Evolutionary conservation across 257 asterid species (phyloP), one percentile per base, ranked within the genome.

Genomic region (Plantago elongata): DNA sequence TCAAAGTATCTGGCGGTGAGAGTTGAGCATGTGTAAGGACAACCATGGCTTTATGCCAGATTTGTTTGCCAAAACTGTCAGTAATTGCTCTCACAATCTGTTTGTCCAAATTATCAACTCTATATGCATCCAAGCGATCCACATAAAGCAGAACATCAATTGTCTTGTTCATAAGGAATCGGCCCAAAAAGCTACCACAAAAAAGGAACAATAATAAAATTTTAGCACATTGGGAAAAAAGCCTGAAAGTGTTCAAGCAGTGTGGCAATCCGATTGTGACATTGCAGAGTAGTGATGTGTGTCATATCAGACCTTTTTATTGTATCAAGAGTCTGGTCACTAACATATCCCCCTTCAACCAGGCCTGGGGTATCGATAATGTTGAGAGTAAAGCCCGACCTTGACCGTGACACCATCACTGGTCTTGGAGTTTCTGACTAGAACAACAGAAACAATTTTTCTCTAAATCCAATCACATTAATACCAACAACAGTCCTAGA

Each of bases 341-440:
- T 83, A 64, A 83, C 80, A 30, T 74, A 78, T 52, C 85, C 90
- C 63, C 81, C 87, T 79, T 83, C 90, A 66, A 83, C 78, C 56
- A 83, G 79, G 50, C 87, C 85, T 3, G 85, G 90, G 51, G 87
- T 81, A 67, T 93, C 99, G 43, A 93, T 84, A 49, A 93, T 69
- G 75, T 89, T 93, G 68, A 93, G 67, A 5, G 96, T 93, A 67
- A 93, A 89, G 56, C 96, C 96, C 13, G 90, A 74, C 60, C 94
- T 81, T 43, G 88, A 63, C 48, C 99, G 86, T 57, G 99, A 89
- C 64, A 93, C 95, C 94, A 93, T 81, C 75, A 93, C 94, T 0
- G 99, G 99, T 68, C 95, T 81, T 13, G 97, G 94, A 66, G 86
- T 81, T 78, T 93, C 97, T 0, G 99, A 77, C 97, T 93, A 81